A percentile compares a stretch with the other conserved stretches of the same genome.
These are phyloP conservation scores for Butyriboletus loyo DNA, from an alignment of 768 basidiomycete genomes.

Conservation along the genomic window DNA sequence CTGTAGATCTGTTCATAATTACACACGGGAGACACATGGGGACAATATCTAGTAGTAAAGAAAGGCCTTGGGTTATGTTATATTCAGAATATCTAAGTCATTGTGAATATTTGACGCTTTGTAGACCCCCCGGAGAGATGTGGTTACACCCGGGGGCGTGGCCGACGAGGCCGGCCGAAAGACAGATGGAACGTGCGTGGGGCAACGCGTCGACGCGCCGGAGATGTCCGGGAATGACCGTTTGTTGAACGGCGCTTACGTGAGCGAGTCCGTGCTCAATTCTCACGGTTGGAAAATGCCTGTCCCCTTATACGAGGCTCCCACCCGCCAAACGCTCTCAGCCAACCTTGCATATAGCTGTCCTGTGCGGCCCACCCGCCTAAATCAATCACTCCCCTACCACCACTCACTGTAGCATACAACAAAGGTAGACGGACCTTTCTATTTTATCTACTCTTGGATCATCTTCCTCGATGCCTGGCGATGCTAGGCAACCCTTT, in stretches of 20 bases:
- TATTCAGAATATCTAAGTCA: not conserved
- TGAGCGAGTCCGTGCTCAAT: constrained; percentile 36
- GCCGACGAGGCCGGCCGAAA: constrained; percentile 26
- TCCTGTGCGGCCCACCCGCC: constrained; percentile 33
- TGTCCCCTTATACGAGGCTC: constrained; percentile 36
- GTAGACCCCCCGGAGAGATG: constrained; percentile 15
- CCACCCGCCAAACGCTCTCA: constrained; percentile 37
- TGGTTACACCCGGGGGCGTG: constrained; percentile 6
- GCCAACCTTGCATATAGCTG: constrained; percentile 39
- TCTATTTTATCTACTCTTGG: constrained; percentile 19
- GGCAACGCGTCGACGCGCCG: constrained; percentile 22
- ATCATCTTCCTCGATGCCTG: constrained; percentile 25
- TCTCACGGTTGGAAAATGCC: constrained; percentile 33
- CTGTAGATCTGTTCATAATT: constrained; percentile 19
- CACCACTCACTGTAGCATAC: constrained; percentile 25
- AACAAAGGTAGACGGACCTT: constrained; percentile 27
- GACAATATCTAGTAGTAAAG: constrained; percentile 10
- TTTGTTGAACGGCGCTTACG: constrained; percentile 34
- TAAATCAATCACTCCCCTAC: constrained; percentile 30
- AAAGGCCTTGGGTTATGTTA: not conserved
- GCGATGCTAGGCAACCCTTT: constrained; percentile 14
- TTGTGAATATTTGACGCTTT: not conserved
- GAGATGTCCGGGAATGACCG: constrained; percentile 18
- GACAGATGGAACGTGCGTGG: not conserved
- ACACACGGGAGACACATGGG: not conserved